Evolutionary conservation across 2,329 filamentous ascomycete species (phyloP).

Genomic region (Myriosclerotinia curreyana): DNA sequence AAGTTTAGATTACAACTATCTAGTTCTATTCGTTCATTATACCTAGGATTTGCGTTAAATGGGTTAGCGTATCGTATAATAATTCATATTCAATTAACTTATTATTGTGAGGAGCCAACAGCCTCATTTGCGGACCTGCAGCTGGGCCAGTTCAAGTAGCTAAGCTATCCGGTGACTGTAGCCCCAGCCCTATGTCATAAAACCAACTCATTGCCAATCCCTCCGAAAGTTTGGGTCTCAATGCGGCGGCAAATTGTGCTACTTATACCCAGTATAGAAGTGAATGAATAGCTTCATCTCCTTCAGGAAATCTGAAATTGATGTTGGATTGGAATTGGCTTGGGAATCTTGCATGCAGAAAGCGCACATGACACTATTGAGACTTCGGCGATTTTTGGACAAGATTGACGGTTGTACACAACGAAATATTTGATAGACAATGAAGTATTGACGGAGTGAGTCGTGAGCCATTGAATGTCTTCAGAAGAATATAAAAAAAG

Average conservation of each 20-base stretch:
- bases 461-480: slow-evolving; percentile 10
- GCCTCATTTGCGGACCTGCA: slow-evolving; percentile 7
- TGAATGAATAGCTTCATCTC: not conserved
- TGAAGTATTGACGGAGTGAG: slow-evolving; percentile 6
- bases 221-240: not conserved
- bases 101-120: slow-evolving; percentile 7
- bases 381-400: not conserved
- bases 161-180: slow-evolving; percentile 3
- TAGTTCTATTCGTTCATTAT: not conserved
- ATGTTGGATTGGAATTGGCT: not conserved
- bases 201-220: slow-evolving; percentile 1
- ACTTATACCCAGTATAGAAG: not conserved
- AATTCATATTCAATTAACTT: not conserved
- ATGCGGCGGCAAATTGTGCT: slow-evolving; percentile 9
- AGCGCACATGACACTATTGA: slow-evolving; percentile 10
- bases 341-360: slow-evolving; percentile 1
- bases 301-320: not conserved
- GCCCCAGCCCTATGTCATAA: slow-evolving; percentile 19
- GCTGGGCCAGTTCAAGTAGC: slow-evolving; percentile 9
- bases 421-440: slow-evolving; percentile 15
- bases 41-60: slow-evolving; percentile 2
- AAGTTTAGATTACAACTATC: slow-evolving; percentile 5
- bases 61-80: slow-evolving; percentile 4
- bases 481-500: not conserved
- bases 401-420: slow-evolving; percentile 14